Base-by-base conservation (phyloP, 805 yeast species). In the Wickerhamomyces sydowiorum region DNA sequence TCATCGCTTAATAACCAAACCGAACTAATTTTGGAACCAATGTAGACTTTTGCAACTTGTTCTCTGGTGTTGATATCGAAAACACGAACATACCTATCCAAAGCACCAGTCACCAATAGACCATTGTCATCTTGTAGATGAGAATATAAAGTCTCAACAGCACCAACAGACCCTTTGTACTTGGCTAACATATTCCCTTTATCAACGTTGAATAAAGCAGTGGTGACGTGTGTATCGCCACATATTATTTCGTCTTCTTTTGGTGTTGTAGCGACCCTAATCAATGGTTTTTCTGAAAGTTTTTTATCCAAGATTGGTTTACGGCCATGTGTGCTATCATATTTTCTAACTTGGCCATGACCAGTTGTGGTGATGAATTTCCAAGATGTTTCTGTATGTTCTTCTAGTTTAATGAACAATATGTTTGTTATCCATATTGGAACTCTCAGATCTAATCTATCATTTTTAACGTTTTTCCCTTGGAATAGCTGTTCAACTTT, bases 81-180 rank as follows among this genome's bases (percentile, higher is more conserved):
- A 4, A 86, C 86, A 44, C 96, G 74, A 22, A 87, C 70, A 54
- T 88, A 91, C 54, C 96, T 73, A 57, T 93, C 99, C 19, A 90
- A 72, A 0, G 96, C 95, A 35, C 95, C 97, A 17, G 86, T 71
- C 2, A 80, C 80, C 7, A 90, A 54, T 23, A 82, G 56, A 9
- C 70, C 69, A 5, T 66, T 64, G 10, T 66, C 61, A 1, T 54
- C 54, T 4, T 39, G 25, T 9, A 56, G 41, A 27, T 47, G 40
- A 17, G 61, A 44, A 41, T 45, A 57, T 17, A 60, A 46, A 4
- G 64, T 48, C 21, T 62, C 62, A 36, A 84, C 79, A 1, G 89
- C 82, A 44, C 95, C 90, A 20, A 80, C 82, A 10, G 88, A 78
- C 19, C 93, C 96, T 30, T 80, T 77, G 57, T 69, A 86, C 56